These are phyloP conservation scores for Rhododendron griersonianum DNA, from an alignment of 148 eudicot species.

Conservation along the genomic window DNA sequence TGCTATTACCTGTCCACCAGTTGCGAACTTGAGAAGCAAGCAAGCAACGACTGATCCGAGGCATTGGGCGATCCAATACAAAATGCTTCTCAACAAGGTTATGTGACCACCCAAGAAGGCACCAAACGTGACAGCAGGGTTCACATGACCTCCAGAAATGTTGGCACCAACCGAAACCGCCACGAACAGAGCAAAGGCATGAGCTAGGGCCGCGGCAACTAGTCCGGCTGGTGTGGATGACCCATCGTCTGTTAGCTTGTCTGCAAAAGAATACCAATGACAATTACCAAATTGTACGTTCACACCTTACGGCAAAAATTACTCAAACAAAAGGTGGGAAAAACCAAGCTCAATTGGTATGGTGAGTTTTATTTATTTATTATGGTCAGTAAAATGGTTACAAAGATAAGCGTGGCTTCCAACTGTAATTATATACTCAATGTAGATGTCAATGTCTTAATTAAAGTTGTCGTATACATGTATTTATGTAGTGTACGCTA, in stretches of 20 bases:
- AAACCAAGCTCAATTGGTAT: background rate
- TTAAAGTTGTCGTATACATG: background rate
- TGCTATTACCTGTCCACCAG: constrained; percentile 59
- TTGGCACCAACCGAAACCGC: constrained; percentile 73
- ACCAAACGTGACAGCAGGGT: constrained; percentile 82
- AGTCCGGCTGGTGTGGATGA: constrained; percentile 63
- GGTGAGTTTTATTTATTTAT: background rate
- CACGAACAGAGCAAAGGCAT: constrained; percentile 67
- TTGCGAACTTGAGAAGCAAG: constrained; percentile 63
- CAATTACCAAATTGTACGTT: background rate
- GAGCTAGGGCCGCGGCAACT: constrained; percentile 65
- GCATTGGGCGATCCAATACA: constrained; percentile 68
- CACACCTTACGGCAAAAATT: background rate
- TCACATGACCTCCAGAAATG: constrained; percentile 79
- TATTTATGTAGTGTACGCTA: background rate
- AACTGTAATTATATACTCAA: too few relatives aligned
- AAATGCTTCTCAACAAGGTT: constrained; percentile 36
- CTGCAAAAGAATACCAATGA: constrained; percentile 14
- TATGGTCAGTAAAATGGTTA: too few relatives aligned
- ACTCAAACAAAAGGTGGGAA: background rate
- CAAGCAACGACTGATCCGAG: constrained; percentile 81
- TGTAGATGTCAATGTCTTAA: too few relatives aligned
- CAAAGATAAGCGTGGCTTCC: background rate
- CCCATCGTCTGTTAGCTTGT: constrained; percentile 46
- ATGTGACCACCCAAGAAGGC: constrained; percentile 76